These are phyloP conservation scores for Trichoderma semiorbis DNA, from an alignment of 2,329 filamentous ascomycete genomes.

Conservation along the genomic window DNA sequence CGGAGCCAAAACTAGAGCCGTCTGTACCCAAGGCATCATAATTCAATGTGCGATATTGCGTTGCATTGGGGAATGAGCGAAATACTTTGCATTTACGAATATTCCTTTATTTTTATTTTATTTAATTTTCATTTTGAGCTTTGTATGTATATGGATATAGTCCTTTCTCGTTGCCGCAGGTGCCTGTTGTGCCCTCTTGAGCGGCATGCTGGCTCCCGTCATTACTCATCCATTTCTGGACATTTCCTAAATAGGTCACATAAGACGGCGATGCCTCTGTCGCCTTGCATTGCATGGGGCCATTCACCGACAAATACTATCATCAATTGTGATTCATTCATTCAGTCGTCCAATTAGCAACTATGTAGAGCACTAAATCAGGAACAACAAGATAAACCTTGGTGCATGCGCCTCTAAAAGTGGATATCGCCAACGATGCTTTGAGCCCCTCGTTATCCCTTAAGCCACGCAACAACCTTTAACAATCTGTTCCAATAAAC, in stretches of 20 bases:
- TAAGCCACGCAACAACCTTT: background rate
- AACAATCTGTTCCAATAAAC: background rate
- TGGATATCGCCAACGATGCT: slow-evolving; percentile 18
- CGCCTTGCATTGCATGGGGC: background rate
- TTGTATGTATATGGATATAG: background rate
- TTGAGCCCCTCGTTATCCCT: background rate
- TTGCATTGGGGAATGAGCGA: background rate
- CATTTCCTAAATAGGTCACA: background rate
- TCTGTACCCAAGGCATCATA: background rate
- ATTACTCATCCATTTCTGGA: background rate
- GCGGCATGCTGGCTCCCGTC: background rate
- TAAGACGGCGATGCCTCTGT: background rate
- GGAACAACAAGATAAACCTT: background rate
- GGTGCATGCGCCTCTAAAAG: background rate
- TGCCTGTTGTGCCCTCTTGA: background rate
- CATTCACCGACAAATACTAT: background rate
- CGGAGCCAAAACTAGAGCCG: slow-evolving; percentile 14
- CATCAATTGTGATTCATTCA: background rate
- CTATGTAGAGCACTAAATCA: background rate
- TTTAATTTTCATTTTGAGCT: background rate
- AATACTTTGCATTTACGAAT: background rate
- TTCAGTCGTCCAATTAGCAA: background rate
- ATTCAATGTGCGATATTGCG: background rate
- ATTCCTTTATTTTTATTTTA: background rate
- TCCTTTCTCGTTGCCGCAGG: background rate